Conservation (phyloP, 495 filamentous ascomycete genomes). For the Neurospora sp. region DNA sequence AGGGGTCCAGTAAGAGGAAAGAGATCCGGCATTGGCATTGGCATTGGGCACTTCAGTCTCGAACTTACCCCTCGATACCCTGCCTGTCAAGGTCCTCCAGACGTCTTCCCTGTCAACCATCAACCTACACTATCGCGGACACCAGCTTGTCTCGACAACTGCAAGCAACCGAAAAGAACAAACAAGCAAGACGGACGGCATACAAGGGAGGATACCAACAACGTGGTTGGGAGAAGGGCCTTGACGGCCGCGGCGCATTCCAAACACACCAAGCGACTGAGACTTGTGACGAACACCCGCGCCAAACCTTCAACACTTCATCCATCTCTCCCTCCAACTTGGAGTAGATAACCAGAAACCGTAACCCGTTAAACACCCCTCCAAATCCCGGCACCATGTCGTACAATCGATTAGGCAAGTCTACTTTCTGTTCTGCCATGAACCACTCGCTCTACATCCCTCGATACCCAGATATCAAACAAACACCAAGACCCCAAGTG, state of each 20-base stretch:
- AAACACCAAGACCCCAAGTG: not conserved
- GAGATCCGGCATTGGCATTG: not conserved
- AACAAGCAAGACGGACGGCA: not conserved
- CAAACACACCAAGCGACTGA: not conserved
- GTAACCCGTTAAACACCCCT: not conserved
- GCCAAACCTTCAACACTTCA: not conserved
- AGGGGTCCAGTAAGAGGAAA: not conserved
- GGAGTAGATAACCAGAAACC: not conserved
- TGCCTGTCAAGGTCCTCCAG: not conserved
- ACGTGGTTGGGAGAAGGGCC: not conserved
- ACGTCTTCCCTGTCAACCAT: not conserved
- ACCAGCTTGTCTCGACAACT: not conserved
- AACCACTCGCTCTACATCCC: not conserved
- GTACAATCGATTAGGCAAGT: slow-evolving; percentile 67
- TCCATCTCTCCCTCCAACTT: not conserved
- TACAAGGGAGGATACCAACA: not conserved
- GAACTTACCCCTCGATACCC: not conserved
- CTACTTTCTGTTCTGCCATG: slow-evolving; percentile 6
- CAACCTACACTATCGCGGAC: not conserved
- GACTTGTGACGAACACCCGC: not conserved
- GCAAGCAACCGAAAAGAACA: not conserved
- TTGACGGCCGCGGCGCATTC: not conserved
- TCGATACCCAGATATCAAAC: not conserved
- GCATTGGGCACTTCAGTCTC: not conserved
- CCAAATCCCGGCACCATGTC: slow-evolving; percentile 35